Conservation (phyloP, 495 filamentous ascomycete species). For the Rusavskia elegans region DNA sequence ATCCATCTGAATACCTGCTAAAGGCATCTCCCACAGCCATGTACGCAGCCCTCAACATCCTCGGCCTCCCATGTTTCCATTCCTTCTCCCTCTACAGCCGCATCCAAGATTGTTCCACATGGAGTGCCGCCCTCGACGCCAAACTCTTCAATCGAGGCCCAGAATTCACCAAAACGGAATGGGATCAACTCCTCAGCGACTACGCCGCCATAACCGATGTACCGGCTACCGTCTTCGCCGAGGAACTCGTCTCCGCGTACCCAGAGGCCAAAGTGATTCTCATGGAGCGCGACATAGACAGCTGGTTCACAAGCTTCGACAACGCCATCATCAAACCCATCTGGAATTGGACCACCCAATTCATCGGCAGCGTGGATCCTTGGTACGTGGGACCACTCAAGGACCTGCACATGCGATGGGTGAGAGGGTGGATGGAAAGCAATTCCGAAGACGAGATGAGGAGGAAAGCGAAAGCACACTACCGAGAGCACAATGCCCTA, state of each 20-base stretch:
- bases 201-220: constrained; percentile 15
- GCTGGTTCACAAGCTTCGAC: constrained; percentile 12
- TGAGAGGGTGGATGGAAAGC: constrained; percentile 2
- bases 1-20: not conserved
- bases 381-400: constrained; percentile 1
- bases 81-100: constrained; percentile 12
- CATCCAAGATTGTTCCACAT: constrained; percentile 27
- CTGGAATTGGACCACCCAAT: not conserved
- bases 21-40: constrained; percentile 7
- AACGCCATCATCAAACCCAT: constrained; percentile 1
- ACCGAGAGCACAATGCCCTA: constrained; percentile 19
- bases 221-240: constrained; percentile 20
- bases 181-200: constrained; percentile 34
- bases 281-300: constrained; percentile 24
- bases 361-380: constrained; percentile 4
- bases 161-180: constrained; percentile 31
- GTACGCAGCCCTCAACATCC: constrained; percentile 11
- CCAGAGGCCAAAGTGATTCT: constrained; percentile 28
- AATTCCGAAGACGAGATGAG: constrained; percentile 5
- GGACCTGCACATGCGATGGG: not conserved
- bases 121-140: constrained; percentile 34
- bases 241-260: constrained; percentile 28
- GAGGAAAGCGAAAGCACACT: constrained; percentile 5
- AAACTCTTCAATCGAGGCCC: constrained; percentile 27
- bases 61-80: constrained; percentile 11